Base-by-base conservation (phyloP, 208 protist species). In the Novymonas esmeraldas region DNA sequence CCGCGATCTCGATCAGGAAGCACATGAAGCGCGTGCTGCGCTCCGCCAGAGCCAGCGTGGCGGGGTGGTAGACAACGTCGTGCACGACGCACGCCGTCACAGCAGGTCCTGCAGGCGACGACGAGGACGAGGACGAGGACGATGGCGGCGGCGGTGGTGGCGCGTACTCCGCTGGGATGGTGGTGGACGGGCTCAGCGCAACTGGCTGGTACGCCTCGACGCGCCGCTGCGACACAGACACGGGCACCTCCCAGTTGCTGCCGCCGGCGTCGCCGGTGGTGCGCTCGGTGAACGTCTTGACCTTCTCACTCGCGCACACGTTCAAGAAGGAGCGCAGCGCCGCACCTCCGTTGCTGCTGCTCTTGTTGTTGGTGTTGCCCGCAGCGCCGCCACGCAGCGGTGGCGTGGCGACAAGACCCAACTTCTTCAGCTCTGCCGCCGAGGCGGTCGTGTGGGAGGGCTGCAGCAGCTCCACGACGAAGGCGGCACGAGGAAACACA, bases 1-100 rank as follows among this genome's bases (percentile, higher is more conserved):
- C 93, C 0, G 89, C 90, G 74, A 97, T 97, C 74, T 97, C 90
- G 3, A 93, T 84, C 38, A 97, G 74, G 68, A 97, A 97, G 76
- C 83, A 92, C 68, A 94, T 74, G 70, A 97, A 97, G 14, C 75
- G 71, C 31, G 80, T 60, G 66, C 89, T 95, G 22, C 78, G 79
- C 50, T 94, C 78, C 16, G 89, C 80, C 34, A 97, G 73, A 14
- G 73, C 48, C 24, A 93, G 51, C 38, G 93, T 95, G 38, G 79
- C 44, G 0, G 93, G 90, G 69, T 97, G 88, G 58, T 93, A 97
- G 14, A 94, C 90, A 14, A 89, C 93, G 57, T 97, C 93, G 75
- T 93, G 87, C 26, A 95, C 80, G 44, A 87, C 77, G 49, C 85
- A 90, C 48, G 29, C 54, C 1, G 62, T 9, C 18, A n/a, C 16